phyloP scores from a whole-genome alignment of 1,284 basidiomycete species.

The Ganoderma meredithae region DNA sequence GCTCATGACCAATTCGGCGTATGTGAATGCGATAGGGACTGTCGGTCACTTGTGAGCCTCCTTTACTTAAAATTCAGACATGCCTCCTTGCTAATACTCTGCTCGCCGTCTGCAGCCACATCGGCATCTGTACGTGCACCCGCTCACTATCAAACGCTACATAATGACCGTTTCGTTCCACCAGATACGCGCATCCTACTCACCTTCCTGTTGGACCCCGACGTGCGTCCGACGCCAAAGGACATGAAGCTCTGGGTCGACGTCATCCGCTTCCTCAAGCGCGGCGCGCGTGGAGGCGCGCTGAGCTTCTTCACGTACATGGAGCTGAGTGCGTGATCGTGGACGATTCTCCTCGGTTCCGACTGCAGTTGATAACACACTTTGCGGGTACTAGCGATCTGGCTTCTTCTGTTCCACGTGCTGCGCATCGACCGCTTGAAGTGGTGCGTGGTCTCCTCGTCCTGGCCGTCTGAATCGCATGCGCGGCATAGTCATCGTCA shows the following conservation, averaged over 20 bases:
- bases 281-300: slow-evolving; percentile 59
- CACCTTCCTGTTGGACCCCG: slow-evolving; percentile 61
- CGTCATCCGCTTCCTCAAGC: slow-evolving; percentile 64
- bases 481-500: no score
- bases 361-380: background rate
- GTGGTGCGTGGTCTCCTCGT: slow-evolving; percentile 44
- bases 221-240: slow-evolving; percentile 56
- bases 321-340: slow-evolving; percentile 53
- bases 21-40: slow-evolving; percentile 58
- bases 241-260: slow-evolving; percentile 76
- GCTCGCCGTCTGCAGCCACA: slow-evolving; percentile 47
- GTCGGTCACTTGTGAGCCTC: slow-evolving; percentile 48
- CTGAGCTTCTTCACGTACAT: slow-evolving; percentile 72
- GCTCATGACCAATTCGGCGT: slow-evolving; percentile 65
- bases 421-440: slow-evolving; percentile 52
- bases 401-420: slow-evolving; percentile 56
- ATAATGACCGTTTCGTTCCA: background rate
- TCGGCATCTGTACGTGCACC: slow-evolving; percentile 52
- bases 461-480: no score
- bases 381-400: slow-evolving; percentile 46
- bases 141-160: background rate
- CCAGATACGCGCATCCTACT: slow-evolving; percentile 64
- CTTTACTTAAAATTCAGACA: background rate
- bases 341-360: background rate
- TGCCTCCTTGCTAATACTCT: slow-evolving; percentile 26